Conservation (phyloP, 495 filamentous ascomycete species). For the Annulohypoxylon stygium region DNA sequence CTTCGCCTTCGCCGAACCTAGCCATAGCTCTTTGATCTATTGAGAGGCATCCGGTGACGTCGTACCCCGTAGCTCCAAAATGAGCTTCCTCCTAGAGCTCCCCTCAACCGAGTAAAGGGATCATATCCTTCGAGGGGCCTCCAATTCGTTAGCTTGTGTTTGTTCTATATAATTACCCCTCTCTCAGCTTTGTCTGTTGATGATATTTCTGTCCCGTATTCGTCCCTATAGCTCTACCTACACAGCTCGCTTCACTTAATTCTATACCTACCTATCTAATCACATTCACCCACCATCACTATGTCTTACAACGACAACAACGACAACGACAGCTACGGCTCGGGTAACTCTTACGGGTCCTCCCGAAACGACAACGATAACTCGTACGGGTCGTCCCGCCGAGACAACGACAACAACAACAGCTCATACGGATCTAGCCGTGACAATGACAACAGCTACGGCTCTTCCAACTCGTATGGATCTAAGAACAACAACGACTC, state of each 20-base stretch:
- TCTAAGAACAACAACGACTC: slow-evolving; percentile 5
- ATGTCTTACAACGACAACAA: slow-evolving; percentile 50
- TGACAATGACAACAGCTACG: slow-evolving; percentile 56
- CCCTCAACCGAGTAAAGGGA: slow-evolving; percentile 28
- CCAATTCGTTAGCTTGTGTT: slow-evolving; percentile 7
- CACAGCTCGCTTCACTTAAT: neutral
- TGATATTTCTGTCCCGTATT: neutral
- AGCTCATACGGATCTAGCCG: slow-evolving; percentile 40
- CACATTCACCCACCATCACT: slow-evolving; percentile 23
- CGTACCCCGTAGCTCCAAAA: slow-evolving; percentile 20
- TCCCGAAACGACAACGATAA: slow-evolving; percentile 22
- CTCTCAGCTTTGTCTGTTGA: neutral
- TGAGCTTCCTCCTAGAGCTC: slow-evolving; percentile 32
- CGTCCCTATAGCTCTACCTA: neutral
- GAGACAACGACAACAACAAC: slow-evolving; percentile 36
- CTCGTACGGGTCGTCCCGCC: slow-evolving; percentile 43
- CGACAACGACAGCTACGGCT: slow-evolving; percentile 27
- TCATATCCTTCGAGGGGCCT: slow-evolving; percentile 19
- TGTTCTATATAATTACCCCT: slow-evolving; percentile 39
- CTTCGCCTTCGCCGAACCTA: slow-evolving; percentile 41
- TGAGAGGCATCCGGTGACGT: slow-evolving; percentile 40
- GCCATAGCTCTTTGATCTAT: slow-evolving; percentile 44
- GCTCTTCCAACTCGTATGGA: slow-evolving; percentile 19
- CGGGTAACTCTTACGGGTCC: slow-evolving; percentile 25
- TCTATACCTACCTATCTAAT: neutral